phyloP scores from a whole-genome alignment of 2,329 filamentous ascomycete genomes.

The Talaromyces sp. region DNA sequence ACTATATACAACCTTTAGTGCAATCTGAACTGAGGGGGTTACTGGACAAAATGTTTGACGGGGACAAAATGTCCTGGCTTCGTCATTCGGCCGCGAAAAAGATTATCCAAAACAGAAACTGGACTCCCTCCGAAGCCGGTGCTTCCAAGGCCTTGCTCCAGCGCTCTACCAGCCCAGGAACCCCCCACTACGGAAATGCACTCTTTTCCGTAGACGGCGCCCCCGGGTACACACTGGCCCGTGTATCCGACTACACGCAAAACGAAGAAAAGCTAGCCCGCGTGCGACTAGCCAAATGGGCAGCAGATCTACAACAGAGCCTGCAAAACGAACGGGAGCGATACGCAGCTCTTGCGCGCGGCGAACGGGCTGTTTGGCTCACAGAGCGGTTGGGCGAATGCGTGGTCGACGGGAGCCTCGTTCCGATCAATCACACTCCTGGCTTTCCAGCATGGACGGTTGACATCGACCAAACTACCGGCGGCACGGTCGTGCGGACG shows the following conservation, averaged over 20 bases:
- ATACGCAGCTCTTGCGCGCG: conserved; percentile 58
- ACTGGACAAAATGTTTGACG: conserved; percentile 69
- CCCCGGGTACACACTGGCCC: conserved; percentile 53
- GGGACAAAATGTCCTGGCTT: conserved; percentile 71
- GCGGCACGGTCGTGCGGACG: conserved; percentile 18
- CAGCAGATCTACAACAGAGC: conserved; percentile 70
- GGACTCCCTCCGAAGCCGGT: neutral
- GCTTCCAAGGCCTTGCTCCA: conserved; percentile 12
- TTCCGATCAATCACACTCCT: conserved; percentile 43
- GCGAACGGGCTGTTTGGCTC: conserved; percentile 64
- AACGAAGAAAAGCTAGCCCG: conserved; percentile 58
- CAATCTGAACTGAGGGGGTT: conserved; percentile 66
- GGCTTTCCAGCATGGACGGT: conserved; percentile 21
- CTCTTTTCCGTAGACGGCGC: conserved; percentile 19
- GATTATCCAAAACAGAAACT: conserved; percentile 63
- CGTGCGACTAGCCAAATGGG: conserved; percentile 75
- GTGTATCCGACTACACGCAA: conserved; percentile 54
- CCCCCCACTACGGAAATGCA: conserved; percentile 14
- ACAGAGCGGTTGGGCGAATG: conserved; percentile 62
- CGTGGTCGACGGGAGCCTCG: conserved; percentile 58
- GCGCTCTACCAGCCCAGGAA: conserved; percentile 12
- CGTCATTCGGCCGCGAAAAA: conserved; percentile 79
- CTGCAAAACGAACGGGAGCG: conserved; percentile 65
- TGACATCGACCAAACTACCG: conserved; percentile 19
- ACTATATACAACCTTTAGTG: conserved; percentile 76